A percentile compares a stretch with the other conserved stretches of the same genome.
These are phyloP conservation scores for Stachybotrys elegans DNA, from an alignment of 2,329 filamentous ascomycete species.

Conservation along the genomic window DNA sequence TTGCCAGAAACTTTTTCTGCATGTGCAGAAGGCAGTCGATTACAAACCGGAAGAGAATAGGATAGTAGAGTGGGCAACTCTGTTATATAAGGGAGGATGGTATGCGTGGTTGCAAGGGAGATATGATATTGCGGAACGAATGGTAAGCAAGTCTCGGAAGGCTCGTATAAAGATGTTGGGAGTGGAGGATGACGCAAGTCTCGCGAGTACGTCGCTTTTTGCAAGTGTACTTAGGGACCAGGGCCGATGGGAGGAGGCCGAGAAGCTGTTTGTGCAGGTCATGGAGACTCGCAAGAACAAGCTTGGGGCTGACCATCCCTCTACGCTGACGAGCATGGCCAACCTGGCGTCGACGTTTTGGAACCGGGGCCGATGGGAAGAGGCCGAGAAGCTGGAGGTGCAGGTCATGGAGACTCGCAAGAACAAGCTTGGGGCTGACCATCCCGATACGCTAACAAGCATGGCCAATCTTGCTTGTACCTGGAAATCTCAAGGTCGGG, in stretches of 20 bases:
- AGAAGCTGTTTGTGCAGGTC: neutral
- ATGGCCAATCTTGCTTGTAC: constrained; percentile 2
- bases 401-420: constrained; percentile 2
- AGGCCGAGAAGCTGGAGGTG: neutral
- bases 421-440: no score
- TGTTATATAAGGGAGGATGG: constrained; percentile 1
- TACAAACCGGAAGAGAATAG: neutral
- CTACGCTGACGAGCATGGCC: neutral
- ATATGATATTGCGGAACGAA: constrained; percentile 2
- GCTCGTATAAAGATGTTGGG: neutral
- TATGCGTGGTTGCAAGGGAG: constrained; percentile 5
- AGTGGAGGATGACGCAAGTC: neutral
- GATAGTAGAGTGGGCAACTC: constrained; percentile 1
- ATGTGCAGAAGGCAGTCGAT: neutral
- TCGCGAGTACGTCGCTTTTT: neutral
- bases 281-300: neutral
- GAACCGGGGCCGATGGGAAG: neutral
- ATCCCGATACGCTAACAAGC: constrained; percentile 4
- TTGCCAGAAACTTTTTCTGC: constrained; percentile 1
- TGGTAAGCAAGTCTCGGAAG: neutral
- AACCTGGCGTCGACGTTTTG: neutral
- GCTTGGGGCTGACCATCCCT: neutral
- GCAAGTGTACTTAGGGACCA: neutral
- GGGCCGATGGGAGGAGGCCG: neutral
- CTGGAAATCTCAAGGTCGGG: neutral